Percentiles rank a stretch among this genome's conserved stretches.
phyloP scores from a whole-genome alignment of 352 stramenopile genomes.

The Pythium rhizo-oryzae region DNA sequence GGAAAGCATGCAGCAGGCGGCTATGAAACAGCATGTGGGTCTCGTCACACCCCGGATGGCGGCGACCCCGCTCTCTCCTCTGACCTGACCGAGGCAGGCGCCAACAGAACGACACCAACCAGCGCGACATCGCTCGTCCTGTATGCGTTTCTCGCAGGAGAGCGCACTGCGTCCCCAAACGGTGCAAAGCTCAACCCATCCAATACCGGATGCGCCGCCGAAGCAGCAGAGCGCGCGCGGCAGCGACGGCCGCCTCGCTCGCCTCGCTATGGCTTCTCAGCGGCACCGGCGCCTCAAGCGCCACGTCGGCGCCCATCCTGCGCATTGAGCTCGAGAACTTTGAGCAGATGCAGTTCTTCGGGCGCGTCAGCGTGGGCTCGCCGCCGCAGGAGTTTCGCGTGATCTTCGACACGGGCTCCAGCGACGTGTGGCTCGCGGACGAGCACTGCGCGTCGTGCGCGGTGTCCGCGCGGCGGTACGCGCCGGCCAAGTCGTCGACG shows the following conservation, averaged over 20 bases:
- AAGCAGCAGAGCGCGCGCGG: not conserved
- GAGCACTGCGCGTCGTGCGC: slow-evolving; percentile 46
- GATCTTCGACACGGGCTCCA: slow-evolving; percentile 82
- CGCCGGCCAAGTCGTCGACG: slow-evolving; percentile 39
- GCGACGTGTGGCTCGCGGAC: slow-evolving; percentile 65
- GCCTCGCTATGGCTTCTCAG: not conserved
- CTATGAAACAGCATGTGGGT: no score
- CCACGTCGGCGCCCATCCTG: slow-evolving; percentile 29
- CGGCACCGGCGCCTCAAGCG: not conserved
- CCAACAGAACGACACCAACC: no score
- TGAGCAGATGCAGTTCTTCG: slow-evolving; percentile 80
- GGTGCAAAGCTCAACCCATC: no score
- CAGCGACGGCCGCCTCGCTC: not conserved
- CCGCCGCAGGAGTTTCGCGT: slow-evolving; percentile 67
- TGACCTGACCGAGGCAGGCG: slow-evolving; percentile 8
- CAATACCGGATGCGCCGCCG: slow-evolving; percentile 1
- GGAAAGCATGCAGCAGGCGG: no score
- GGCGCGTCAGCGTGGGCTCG: slow-evolving; percentile 55
- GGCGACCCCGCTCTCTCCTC: not conserved
- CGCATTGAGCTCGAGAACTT: slow-evolving; percentile 75
- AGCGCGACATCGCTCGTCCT: not conserved
- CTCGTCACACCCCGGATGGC: no score
- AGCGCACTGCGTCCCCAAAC: not conserved
- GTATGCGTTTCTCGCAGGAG: not conserved
- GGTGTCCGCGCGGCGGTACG: slow-evolving; percentile 39